Percentiles rank a stretch among this genome's conserved stretches.
These are phyloP conservation scores for Picochlorum sp. DNA, from an alignment of 139 green algal species.

Conservation along the genomic window DNA sequence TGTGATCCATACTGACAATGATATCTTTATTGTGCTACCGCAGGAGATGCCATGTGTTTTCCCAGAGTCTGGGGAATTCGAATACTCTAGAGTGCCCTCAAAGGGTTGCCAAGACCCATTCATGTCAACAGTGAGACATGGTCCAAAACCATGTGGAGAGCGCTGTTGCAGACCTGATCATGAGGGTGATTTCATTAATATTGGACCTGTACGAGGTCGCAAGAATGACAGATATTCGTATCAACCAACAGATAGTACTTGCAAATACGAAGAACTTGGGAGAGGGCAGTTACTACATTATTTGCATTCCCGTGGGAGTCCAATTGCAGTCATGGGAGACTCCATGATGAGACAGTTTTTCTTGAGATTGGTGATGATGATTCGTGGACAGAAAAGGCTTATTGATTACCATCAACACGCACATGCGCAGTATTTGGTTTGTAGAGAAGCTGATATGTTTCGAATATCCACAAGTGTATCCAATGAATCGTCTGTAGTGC, in stretches of 20 bases:
- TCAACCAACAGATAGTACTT: conserved; percentile 8
- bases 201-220: neutral
- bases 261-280: conserved; percentile 1
- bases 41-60: conserved; percentile 10
- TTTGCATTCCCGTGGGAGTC: conserved; percentile 5
- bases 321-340: conserved; percentile 15
- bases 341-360: conserved; percentile 23
- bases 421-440: conserved; percentile 14
- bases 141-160: neutral
- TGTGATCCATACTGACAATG: neutral
- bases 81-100: neutral
- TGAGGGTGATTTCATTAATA: conserved; percentile 4
- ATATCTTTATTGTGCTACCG: neutral
- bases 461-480: conserved; percentile 8
- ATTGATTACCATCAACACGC: conserved; percentile 18
- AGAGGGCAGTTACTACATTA: conserved; percentile 15
- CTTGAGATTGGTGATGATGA: conserved; percentile 19
- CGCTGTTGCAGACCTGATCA: conserved; percentile 6
- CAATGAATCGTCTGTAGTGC: neutral
- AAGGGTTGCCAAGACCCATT: conserved; percentile 10
- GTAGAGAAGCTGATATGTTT: conserved; percentile 16
- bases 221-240: neutral
- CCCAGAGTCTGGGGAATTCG: conserved; percentile 3
- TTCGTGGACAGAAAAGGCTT: conserved; percentile 8
- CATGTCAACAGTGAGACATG: conserved; percentile 3